A percentile compares a stretch with the other conserved stretches of the same genome.
These are phyloP conservation scores for Kwoniella sp. DNA, from an alignment of 768 basidiomycete genomes.

Conservation along the genomic window DNA sequence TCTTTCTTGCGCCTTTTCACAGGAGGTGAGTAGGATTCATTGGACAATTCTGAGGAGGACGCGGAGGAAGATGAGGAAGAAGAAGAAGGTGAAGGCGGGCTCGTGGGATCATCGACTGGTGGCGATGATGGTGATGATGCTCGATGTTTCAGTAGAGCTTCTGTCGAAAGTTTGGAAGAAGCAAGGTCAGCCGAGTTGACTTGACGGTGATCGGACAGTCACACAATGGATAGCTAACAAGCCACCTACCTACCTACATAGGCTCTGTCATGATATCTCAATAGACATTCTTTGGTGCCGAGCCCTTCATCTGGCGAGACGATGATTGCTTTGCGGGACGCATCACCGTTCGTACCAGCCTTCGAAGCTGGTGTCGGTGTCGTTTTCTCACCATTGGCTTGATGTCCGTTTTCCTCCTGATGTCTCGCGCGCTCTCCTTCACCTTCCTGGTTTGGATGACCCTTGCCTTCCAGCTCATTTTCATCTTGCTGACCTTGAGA, in stretches of 20 bases:
- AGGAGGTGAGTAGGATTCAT: neutral
- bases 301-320: conserved; percentile 60
- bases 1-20: conserved; percentile 12
- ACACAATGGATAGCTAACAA: too few relatives aligned
- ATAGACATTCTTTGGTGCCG: conserved; percentile 65
- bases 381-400: neutral
- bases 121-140: conserved; percentile 8
- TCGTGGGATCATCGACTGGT: conserved; percentile 15
- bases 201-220: neutral
- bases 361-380: neutral
- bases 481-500: neutral
- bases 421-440: neutral
- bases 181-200: neutral
- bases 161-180: conserved; percentile 51
- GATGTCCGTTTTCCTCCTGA: neutral
- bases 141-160: conserved; percentile 11
- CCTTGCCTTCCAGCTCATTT: too few relatives aligned
- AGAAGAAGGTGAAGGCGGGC: conserved; percentile 55
- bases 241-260: conserved; percentile 65
- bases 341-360: neutral
- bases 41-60: conserved; percentile 1
- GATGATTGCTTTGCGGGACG: conserved; percentile 40
- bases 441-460: too few relatives aligned
- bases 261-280: conserved; percentile 69
- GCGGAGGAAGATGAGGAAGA: conserved; percentile 12